Evolutionary conservation across 164 flowering plant species (phyloP).

Genomic region (Macadamia tetraphylla): DNA sequence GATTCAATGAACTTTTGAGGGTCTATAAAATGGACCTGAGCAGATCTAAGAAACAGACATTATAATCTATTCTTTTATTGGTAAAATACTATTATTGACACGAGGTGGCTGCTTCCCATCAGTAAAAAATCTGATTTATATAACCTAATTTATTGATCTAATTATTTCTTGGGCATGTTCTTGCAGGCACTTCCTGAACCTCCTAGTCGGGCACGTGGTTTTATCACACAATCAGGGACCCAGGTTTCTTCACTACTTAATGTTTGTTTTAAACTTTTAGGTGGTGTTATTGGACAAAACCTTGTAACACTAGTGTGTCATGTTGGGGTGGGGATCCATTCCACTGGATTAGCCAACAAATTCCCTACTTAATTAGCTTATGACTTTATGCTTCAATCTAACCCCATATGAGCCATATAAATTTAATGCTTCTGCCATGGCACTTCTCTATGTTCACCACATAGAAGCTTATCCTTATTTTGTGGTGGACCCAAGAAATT

Average conservation of each 20-base stretch:
- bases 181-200: conserved; percentile 22
- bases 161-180: conserved; percentile 2
- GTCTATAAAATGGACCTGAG: too few relatives aligned
- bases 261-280: not conserved
- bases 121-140: not conserved
- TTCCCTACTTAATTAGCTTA: too few relatives aligned
- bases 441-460: too few relatives aligned
- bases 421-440: too few relatives aligned
- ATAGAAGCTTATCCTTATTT: too few relatives aligned
- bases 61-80: too few relatives aligned
- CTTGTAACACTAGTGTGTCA: not conserved
- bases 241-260: conserved; percentile 4
- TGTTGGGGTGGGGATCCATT: not conserved
- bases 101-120: not conserved
- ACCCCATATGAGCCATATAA: not conserved
- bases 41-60: too few relatives aligned
- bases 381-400: not conserved
- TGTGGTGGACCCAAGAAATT: too few relatives aligned
- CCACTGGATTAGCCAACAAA: not conserved
- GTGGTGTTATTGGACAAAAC: not conserved
- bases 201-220: conserved; percentile 11
- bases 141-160: not conserved
- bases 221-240: conserved; percentile 7
- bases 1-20: too few relatives aligned
- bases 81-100: not conserved